Base-by-base conservation (phyloP, 805 yeast genomes). In the Yamadazyma sp. region DNA sequence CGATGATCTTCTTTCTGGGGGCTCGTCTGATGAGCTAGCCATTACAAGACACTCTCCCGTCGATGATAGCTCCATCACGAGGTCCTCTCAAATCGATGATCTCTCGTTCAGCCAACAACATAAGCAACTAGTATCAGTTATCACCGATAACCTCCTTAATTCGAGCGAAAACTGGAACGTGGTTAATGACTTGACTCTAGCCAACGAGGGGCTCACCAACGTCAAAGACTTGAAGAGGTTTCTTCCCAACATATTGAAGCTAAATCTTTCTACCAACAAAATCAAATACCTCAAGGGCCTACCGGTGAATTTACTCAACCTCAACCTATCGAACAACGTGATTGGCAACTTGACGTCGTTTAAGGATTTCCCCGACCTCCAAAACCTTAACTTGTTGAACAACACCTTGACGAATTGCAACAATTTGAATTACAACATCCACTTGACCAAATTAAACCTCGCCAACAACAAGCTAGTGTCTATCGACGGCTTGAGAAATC, bases 91-190 rank as follows among this genome's bases (percentile, higher is more conserved):
- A 19, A 37, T 73, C 5, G 57, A 60, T 9, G 72, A 73, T 31
- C 37, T 72, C 3, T 70, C 80, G 3, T 77, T 76, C 46, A 61
- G 78, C 2, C 72, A 73, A 44, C 63, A 75, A 0, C 67, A 67
- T 39, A 62, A 54, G 33, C 56, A 57, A 10, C 49, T 77, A 25
- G 75, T 74, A 3, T 57, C 75, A 5, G 62, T 71, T 3, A 64
- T 77, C 18, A 73, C 75, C 1, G 71, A 70, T 24, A 48, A 54
- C 3, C 55, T 71, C 33, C 62, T 75, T 1, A 53, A 63, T 6
- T 55, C 63, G 1, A 52, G 59, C 16, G 59, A 60, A 3, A 57
- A 63, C 33, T 77, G 82, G 82, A 60, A 63, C 22, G 45, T 46
- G 10, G 53, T 76, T 2, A 49, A 42, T 7, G 60, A 59, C 14